Percentiles rank a stretch among this genome's conserved stretches.
These are phyloP conservation scores for Phialophora expanda DNA, from an alignment of 2,329 filamentous ascomycete species.

Conservation along the genomic window DNA sequence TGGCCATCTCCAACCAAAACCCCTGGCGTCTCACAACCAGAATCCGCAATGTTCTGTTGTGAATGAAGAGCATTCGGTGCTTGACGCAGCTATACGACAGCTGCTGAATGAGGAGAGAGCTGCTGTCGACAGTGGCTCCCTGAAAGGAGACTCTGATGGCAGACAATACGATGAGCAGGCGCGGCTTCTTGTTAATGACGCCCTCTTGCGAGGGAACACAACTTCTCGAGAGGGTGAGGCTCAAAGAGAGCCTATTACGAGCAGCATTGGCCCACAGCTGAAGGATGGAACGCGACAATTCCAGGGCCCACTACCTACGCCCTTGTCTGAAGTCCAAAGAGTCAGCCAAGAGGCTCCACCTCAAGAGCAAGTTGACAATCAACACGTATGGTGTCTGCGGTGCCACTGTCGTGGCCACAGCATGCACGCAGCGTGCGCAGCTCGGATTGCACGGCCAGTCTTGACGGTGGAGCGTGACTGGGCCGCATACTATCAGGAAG, in stretches of 20 bases:
- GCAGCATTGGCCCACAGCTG: too few species aligned
- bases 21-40: too few species aligned
- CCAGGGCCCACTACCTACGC: too few species aligned
- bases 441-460: not conserved
- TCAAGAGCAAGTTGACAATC: not conserved
- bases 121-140: too few species aligned
- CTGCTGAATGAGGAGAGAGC: too few species aligned
- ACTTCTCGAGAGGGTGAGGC: not conserved
- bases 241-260: too few species aligned
- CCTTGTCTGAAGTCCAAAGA: too few species aligned
- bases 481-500: not conserved
- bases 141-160: not conserved
- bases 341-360: not conserved
- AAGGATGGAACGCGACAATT: too few species aligned
- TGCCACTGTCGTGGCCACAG: not conserved
- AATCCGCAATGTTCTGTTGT: too few species aligned
- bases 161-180: not conserved
- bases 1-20: too few species aligned
- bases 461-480: not conserved
- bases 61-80: too few species aligned
- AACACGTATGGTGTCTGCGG: not conserved
- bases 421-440: not conserved
- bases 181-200: not conserved
- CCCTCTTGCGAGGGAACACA: not conserved
- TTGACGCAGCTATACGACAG: too few species aligned